Percentiles rank a stretch among this genome's conserved stretches.
Evolutionary conservation across 768 basidiomycete species (phyloP).

Genomic region (Pulveroboletus frians): DNA sequence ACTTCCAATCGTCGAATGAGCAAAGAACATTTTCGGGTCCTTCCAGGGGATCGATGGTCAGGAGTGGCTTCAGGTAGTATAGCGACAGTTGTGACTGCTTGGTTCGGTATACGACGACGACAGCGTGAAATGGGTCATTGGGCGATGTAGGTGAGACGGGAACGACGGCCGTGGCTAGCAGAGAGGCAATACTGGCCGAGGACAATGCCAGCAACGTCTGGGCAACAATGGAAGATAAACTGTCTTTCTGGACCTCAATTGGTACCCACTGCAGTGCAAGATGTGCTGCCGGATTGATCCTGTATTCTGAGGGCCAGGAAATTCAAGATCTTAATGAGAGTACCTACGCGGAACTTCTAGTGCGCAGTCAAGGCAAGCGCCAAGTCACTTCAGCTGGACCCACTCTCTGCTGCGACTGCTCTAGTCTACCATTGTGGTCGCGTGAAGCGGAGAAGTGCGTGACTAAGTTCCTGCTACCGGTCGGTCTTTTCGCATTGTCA

Average conservation of each 20-base stretch:
- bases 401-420: too few species aligned
- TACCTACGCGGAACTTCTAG: too few species aligned
- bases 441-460: too few species aligned
- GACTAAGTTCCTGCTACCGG: too few species aligned
- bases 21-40: constrained; percentile 58
- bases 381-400: too few species aligned
- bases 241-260: constrained; percentile 9
- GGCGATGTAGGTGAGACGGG: constrained; percentile 32
- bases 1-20: constrained; percentile 88
- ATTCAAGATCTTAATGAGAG: too few species aligned
- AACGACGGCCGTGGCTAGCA: constrained; percentile 30
- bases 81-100: constrained; percentile 49
- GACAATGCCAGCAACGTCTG: constrained; percentile 26
- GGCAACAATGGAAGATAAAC: constrained; percentile 5
- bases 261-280: too few species aligned
- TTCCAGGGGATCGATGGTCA: constrained; percentile 35
- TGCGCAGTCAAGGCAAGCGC: too few species aligned
- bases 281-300: too few species aligned
- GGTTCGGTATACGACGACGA: constrained; percentile 44
- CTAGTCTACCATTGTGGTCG: too few species aligned
- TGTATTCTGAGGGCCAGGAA: too few species aligned
- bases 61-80: constrained; percentile 60
- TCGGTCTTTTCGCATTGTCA: too few species aligned
- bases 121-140: constrained; percentile 59
- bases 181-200: constrained; percentile 32